phyloP scores from a whole-genome alignment of 495 filamentous ascomycete species.

The Pyrenula massariospora region DNA sequence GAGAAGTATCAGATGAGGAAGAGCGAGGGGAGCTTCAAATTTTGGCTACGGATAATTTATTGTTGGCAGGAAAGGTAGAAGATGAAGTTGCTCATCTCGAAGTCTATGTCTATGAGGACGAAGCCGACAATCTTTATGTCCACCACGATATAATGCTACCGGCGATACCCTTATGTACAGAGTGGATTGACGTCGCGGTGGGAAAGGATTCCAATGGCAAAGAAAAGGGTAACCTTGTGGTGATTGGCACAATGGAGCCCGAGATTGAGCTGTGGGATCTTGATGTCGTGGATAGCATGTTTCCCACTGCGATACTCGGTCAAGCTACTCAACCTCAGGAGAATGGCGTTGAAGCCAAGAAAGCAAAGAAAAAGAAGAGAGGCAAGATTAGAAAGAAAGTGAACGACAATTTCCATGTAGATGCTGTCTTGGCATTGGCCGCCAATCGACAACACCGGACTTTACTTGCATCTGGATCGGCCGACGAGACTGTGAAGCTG shows the following conservation, averaged over 20 bases:
- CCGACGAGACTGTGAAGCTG: slow-evolving; percentile 92
- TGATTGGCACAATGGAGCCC: slow-evolving; percentile 92
- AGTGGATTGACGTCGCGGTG: slow-evolving; percentile 88
- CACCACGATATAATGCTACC: slow-evolving; percentile 99
- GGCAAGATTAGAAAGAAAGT: slow-evolving; percentile 74
- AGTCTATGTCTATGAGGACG: slow-evolving; percentile 94
- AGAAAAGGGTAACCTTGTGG: slow-evolving; percentile 70
- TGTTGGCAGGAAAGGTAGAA: slow-evolving; percentile 86
- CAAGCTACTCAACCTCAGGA: slow-evolving; percentile 49
- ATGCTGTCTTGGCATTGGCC: slow-evolving; percentile 80
- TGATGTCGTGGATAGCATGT: slow-evolving; percentile 92
- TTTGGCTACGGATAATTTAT: slow-evolving; percentile 78
- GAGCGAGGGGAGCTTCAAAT: slow-evolving; percentile 94
- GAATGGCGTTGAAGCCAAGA: slow-evolving; percentile 22
- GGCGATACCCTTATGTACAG: slow-evolving; percentile 85
- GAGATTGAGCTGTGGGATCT: slow-evolving; percentile 99
- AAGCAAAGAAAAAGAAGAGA: slow-evolving; percentile 58
- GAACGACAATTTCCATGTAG: slow-evolving; percentile 88
- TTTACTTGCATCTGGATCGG: slow-evolving; percentile 88
- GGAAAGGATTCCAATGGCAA: slow-evolving; percentile 49
- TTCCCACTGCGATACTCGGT: slow-evolving; percentile 93
- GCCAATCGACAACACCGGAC: slow-evolving; percentile 89
- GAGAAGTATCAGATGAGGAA: slow-evolving; percentile 65
- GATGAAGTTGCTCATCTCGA: slow-evolving; percentile 95
- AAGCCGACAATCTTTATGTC: slow-evolving; percentile 89